Base-by-base conservation (phyloP, 2,329 filamentous ascomycete genomes). In the Penicillium sclerotigenum region DNA sequence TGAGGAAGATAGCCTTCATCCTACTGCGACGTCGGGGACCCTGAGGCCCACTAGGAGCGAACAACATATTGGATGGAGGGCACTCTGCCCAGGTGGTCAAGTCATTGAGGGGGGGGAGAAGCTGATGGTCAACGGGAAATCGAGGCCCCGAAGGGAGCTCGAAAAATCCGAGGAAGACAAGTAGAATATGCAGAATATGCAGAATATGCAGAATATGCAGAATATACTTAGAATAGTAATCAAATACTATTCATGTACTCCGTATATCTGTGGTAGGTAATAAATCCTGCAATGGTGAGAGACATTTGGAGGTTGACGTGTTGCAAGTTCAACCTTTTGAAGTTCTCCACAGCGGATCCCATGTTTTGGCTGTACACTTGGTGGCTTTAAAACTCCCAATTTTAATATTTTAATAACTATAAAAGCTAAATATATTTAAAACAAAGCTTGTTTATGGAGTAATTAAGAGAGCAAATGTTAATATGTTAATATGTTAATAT, bases 11-110 rank as follows among this genome's bases (percentile, higher is more conserved):
- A 22, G 71, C 67, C 43, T 72, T 73, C 51, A 70, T 63, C 24
- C 65, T 63, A 61, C 61, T 71, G 58, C 70, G 71, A 34, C 71
- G 70, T 54, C 71, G 70, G 41, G 70, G 70, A 47, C 67, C 68
- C 42, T 71, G 65, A 5, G 65, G 64, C 65, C 70, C 69, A 59
- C 69, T 61, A 45, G 68, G 66, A 49, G 68, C 69, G 62, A 71
- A 71, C 37, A 71, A 52, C 71, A 73, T 73, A 56, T 52, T 58
- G 56, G 46, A 43, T 40, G 22, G 34, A 43, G 48, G 52, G 50
- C 38, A 52, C 26, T 36, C 57, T 47, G 56, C 58, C 60, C 54
- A 31, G 49, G 54, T 57, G 59, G 36, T 61, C 47, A 59, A 54
- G 48, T 58, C 60, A 62, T 61, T 38, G 34, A 53, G 59, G 20